Percentiles rank a stretch among this genome's conserved stretches.
These are phyloP conservation scores for Ormosia semicastrata DNA, from an alignment of 306 rosid species.

Conservation along the genomic window DNA sequence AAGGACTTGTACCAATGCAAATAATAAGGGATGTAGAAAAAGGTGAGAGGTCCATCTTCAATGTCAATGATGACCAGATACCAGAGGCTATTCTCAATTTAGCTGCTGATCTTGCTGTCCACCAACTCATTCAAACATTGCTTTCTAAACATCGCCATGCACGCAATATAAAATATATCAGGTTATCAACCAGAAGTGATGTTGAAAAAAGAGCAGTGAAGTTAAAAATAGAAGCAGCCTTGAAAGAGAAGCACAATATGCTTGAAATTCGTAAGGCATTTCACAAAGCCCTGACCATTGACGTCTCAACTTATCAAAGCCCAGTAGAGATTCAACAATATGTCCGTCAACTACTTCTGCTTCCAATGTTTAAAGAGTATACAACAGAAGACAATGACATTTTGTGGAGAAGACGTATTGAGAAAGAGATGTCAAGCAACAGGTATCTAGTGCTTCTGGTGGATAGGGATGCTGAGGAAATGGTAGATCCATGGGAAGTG, in stretches of 20 bases:
- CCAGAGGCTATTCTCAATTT: neutral
- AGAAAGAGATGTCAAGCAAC: neutral
- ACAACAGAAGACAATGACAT: neutral
- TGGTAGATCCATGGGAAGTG: neutral
- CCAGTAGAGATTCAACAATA: neutral
- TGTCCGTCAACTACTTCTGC: neutral
- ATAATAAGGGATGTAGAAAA: neutral
- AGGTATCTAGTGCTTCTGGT: neutral
- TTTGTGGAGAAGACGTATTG: neutral
- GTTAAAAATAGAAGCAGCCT: neutral
- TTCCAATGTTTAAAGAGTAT: neutral
- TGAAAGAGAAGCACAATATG: neutral
- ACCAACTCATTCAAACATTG: conserved; percentile 12
- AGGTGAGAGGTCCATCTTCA: neutral
- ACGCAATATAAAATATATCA: neutral
- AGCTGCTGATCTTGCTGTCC: conserved; percentile 10
- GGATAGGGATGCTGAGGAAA: neutral
- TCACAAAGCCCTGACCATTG: neutral
- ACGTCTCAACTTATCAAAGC: neutral
- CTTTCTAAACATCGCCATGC: neutral
- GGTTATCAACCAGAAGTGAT: neutral
- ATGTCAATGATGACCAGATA: neutral
- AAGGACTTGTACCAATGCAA: conserved; percentile 12
- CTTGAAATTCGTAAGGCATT: neutral
- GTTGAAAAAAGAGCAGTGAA: neutral